Evolutionary conservation across 2,329 filamentous ascomycete genomes (phyloP).

Genomic region (Fusarium papillatum): DNA sequence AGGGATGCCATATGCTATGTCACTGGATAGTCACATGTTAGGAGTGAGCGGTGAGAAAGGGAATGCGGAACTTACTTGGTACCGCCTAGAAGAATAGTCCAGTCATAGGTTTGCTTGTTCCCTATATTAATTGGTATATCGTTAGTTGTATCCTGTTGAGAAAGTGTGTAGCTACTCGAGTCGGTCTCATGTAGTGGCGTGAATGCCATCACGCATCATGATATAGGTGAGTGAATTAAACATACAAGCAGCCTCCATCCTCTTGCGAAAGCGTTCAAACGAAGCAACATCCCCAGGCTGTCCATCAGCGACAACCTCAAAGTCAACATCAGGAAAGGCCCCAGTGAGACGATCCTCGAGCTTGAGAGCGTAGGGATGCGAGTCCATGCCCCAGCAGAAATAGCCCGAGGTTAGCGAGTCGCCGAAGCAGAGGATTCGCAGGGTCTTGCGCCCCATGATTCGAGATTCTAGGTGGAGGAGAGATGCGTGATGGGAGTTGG

Average conservation of each 20-base stretch:
- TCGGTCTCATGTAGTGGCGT: background rate
- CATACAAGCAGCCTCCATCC: conserved; percentile 53
- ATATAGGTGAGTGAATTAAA: background rate
- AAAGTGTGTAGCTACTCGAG: background rate
- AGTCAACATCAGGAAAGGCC: conserved; percentile 57
- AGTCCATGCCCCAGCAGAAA: conserved; percentile 54
- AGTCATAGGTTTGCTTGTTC: conserved; percentile 61
- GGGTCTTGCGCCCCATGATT: conserved; percentile 48
- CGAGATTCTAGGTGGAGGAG: background rate
- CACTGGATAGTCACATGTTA: conserved; percentile 50
- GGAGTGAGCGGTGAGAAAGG: background rate
- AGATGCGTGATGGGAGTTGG: background rate
- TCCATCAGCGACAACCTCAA: conserved; percentile 64
- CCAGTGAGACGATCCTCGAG: conserved; percentile 61
- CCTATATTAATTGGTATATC: conserved; percentile 20
- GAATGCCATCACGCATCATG: background rate
- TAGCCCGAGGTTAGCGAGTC: conserved; percentile 74
- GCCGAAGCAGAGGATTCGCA: conserved; percentile 74
- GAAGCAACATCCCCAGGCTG: conserved; percentile 65
- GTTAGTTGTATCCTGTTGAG: conserved; percentile 2
- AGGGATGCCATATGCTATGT: conserved; percentile 59
- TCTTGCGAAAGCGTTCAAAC: conserved; percentile 45
- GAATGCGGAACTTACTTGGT: conserved; percentile 64
- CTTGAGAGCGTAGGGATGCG: conserved; percentile 67
- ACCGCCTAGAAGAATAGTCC: conserved; percentile 74